Conservation (phyloP, 345 rosid species). For the Eutrema japonicum region DNA sequence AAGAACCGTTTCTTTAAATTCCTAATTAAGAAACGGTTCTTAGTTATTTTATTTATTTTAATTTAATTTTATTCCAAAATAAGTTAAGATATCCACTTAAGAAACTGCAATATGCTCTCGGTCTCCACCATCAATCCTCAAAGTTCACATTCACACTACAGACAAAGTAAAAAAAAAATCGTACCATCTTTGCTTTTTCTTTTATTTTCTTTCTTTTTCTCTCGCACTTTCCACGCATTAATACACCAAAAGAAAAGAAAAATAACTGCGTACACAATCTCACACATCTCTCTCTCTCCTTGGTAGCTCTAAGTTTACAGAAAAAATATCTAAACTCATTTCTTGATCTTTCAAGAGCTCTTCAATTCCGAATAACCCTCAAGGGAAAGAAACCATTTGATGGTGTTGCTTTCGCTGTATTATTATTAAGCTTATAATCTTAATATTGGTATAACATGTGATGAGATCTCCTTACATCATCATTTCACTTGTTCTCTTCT, state of each 20-base stretch:
- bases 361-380: constrained; percentile 2
- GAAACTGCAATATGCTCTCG: no score
- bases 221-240: constrained; percentile 41
- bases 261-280: not conserved
- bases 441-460: constrained; percentile 33
- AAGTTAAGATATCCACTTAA: no score
- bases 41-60: no score
- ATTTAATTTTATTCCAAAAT: no score
- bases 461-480: constrained; percentile 45
- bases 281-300: constrained; percentile 19
- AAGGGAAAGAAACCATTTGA: not conserved
- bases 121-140: constrained; percentile 41
- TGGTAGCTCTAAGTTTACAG: constrained; percentile 1
- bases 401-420: not conserved
- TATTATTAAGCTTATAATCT: not conserved
- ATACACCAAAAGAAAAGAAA: constrained; percentile 6
- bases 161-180: constrained; percentile 41
- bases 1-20: no score
- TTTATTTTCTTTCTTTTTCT: constrained; percentile 20
- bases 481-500: constrained; percentile 31
- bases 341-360: constrained; percentile 30
- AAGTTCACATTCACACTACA: constrained; percentile 40
- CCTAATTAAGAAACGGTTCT: no score
- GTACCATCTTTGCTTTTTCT: constrained; percentile 43
- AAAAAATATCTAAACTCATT: constrained; percentile 19